These are phyloP conservation scores for Cladosporium colombiae DNA, from an alignment of 2,329 filamentous ascomycete genomes.

Conservation along the genomic window DNA sequence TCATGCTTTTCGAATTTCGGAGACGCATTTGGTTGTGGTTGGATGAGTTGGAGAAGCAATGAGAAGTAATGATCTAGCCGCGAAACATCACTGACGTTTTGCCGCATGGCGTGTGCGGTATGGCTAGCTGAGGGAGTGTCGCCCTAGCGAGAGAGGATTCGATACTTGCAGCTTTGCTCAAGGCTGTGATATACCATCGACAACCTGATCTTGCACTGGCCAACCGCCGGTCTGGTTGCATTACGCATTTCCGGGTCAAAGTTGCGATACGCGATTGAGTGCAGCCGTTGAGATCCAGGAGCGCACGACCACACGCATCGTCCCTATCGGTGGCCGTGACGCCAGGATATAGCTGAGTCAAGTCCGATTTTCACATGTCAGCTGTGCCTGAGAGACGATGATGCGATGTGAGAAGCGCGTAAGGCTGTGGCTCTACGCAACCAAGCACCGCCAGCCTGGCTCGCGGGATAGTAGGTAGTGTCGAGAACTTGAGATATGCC, in stretches of 20 bases:
- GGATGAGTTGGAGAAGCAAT: background rate
- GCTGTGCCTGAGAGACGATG: background rate
- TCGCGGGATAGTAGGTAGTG: background rate
- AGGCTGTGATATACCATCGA: background rate
- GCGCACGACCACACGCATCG: background rate
- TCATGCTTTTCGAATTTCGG: background rate
- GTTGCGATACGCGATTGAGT: background rate
- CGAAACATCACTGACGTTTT: background rate
- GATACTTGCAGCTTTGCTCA: background rate
- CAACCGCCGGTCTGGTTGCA: background rate
- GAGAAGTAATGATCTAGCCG: background rate
- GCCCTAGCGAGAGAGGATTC: too few relatives aligned
- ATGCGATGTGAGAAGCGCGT: background rate
- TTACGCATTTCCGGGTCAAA: background rate
- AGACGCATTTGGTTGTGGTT: background rate
- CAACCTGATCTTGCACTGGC: background rate
- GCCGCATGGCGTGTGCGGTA: background rate
- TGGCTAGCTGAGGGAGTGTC: background rate
- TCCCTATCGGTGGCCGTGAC: background rate
- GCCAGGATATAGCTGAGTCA: background rate
- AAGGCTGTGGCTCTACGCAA: background rate
- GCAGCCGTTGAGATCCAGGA: background rate
- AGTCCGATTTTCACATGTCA: background rate
- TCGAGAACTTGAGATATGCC: background rate
- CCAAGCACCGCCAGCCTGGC: background rate